These are phyloP conservation scores for Hypoxylon sp. DNA, from an alignment of 2,329 filamentous ascomycete species.

Conservation along the genomic window DNA sequence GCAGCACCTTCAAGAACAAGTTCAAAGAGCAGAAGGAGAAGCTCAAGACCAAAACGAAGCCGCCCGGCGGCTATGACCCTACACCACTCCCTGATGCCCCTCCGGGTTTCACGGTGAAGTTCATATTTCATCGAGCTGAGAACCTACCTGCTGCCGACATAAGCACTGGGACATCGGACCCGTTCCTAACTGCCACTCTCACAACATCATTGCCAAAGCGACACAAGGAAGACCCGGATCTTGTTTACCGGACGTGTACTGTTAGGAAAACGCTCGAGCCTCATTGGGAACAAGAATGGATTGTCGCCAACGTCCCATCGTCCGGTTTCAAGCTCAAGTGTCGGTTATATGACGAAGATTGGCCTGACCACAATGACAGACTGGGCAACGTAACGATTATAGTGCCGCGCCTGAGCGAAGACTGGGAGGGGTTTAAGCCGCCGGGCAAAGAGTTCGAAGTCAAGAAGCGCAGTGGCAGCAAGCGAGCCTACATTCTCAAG, in stretches of 20 bases:
- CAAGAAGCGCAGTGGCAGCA: conserved; percentile 88
- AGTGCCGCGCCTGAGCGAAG: conserved; percentile 69
- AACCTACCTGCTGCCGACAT: conserved; percentile 89
- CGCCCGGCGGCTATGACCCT: conserved; percentile 82
- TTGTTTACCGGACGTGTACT: conserved; percentile 82
- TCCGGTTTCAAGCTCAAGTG: conserved; percentile 88
- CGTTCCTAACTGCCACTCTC: conserved; percentile 83
- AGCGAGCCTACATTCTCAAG: conserved; percentile 84
- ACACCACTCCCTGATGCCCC: conserved; percentile 82
- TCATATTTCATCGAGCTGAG: conserved; percentile 84
- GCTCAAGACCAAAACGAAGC: conserved; percentile 60
- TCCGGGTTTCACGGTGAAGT: conserved; percentile 84
- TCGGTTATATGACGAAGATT: conserved; percentile 90
- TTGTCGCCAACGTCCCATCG: conserved; percentile 86
- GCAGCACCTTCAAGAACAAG: conserved; percentile 52
- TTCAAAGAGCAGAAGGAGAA: conserved; percentile 56
- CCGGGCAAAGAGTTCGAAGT: conserved; percentile 73
- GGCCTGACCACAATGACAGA: conserved; percentile 85
- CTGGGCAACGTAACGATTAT: conserved; percentile 86
- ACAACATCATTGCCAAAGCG: conserved; percentile 76
- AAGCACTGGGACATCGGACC: conserved; percentile 82
- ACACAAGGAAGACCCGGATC: conserved; percentile 86
- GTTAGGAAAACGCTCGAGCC: conserved; percentile 79
- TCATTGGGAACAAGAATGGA: conserved; percentile 86
- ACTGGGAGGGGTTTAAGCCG: conserved; percentile 77